Evolutionary conservation across 768 basidiomycete species (phyloP), one percentile per base, ranked within the genome.

Genomic region (Tylopilus vinaceipallidus): DNA sequence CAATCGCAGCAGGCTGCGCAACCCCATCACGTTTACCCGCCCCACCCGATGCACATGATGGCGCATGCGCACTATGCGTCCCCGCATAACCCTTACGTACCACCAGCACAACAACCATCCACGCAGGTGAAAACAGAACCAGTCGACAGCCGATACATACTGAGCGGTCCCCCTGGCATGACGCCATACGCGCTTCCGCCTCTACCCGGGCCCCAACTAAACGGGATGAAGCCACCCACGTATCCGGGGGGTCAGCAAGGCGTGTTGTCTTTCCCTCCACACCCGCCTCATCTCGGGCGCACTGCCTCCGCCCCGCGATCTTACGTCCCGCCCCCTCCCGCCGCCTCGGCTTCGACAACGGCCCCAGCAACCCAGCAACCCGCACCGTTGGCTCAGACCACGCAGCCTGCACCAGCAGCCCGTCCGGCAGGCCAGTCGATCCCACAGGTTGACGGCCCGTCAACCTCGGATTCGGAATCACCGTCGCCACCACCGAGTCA

Each of bases 391-490:
- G 26, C 13, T 16, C 46, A 2, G 13, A 17, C 65, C 19, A 53
- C 35, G 16, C 56, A 56, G 34, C 29, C 66, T 11, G 42, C 35
- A 19, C 51, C 67, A 41, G 55, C 47, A 41, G 20, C 59, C 49
- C 58, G 61, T 27, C 36, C 64, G 10, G 35, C 54, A 2, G 55
- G 54, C 33, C 67, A 61, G 38, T 62, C 63, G 30, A 90, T 92
- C 54, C 90, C 90, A 1, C 90, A 92, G 60, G 81, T 84, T 7
- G 90, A 92, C 59, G 90, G 90, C 0, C 88, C 90, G 1, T 76
- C 80, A 0, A 75, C 71, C 2, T 86, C 87, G 3, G 82, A 75
- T 37, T 87, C 86, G 1, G 86, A 82, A 20, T 83, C 84, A 20
- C 78, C 86, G 2, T 82, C 87, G 3, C 83, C 87, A 10, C 81